Base-by-base conservation (phyloP, 257 asterid genomes). In the Ehretia macrophylla region DNA sequence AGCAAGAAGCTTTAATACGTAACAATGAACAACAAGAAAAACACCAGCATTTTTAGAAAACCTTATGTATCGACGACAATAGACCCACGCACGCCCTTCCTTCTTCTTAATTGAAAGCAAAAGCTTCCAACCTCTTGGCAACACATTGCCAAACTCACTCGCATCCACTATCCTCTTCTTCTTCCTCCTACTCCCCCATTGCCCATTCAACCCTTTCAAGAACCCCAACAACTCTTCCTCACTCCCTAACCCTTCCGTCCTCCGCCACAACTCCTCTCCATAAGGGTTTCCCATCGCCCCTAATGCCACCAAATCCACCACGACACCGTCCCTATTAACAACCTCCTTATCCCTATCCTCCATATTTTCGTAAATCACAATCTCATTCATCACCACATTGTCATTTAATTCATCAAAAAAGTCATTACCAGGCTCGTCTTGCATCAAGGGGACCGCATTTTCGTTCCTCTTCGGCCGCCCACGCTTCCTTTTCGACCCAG, bases 31-130 rank as follows among this genome's bases (percentile, higher is more conserved):
- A 14, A 21, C 62, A 52, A 42, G n/a, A 56, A 55, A 12, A 64
- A 22, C 18, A 65, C 49, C 51, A 46, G 21, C 39, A 42, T 17
- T 27, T 32, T 14, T 55, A 62, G 55, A 52, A 58, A 71, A 91
- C 98, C 96, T 91, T 85, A 87, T 77, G 75, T 83, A 91, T 19
- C 92, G 85, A 18, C 87, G 81, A 68, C 95, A 88, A 74, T 67
- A 66, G 70, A 85, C 53, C 83, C 88, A 80, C 19, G 67, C 77
- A 17, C 57, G 75, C 38, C 87, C 90, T n/a, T 63, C 78, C 70
- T 77, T 81, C 84, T 77, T 88, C 84, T 83, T 81, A 56, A 86
- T 52, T 39, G 85, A 63, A 27, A 91, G 86, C 74, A 67, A 62
- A 54, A 88, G 85, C 72, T 78, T 79, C 96, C 96, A 91, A 32